Percentiles rank a stretch among this genome's conserved stretches.
Evolutionary conservation across 2,329 filamentous ascomycete genomes (phyloP).

Genomic region (Nemania serpens): DNA sequence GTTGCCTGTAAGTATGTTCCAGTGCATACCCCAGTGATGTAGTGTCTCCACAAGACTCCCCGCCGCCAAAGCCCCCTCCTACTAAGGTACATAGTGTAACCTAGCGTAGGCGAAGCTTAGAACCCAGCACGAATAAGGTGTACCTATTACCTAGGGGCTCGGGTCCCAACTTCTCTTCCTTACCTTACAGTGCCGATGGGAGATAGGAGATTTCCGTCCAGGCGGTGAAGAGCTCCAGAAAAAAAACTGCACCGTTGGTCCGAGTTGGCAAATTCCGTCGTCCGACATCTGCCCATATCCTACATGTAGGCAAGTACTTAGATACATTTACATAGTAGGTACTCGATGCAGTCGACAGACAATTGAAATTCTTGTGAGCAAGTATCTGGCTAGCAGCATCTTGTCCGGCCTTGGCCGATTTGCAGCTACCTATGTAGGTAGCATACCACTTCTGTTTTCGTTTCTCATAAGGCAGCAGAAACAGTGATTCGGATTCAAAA

Average conservation of each 20-base stretch:
- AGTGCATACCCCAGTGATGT: too few relatives aligned
- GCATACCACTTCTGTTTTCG: background rate
- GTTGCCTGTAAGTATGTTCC: too few relatives aligned
- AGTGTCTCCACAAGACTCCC: too few relatives aligned
- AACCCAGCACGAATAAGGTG: background rate
- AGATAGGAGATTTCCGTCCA: background rate
- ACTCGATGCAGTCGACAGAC: too few relatives aligned
- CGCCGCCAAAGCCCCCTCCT: too few relatives aligned
- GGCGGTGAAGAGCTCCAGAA: slow-evolving; percentile 18
- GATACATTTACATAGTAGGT: too few relatives aligned
- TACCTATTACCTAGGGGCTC: slow-evolving; percentile 1
- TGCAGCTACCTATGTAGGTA: too few relatives aligned
- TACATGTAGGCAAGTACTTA: background rate
- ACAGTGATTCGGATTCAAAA: background rate
- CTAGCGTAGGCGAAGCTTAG: too few relatives aligned
- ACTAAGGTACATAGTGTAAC: too few relatives aligned
- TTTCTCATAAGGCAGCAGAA: background rate
- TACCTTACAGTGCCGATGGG: background rate
- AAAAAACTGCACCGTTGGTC: slow-evolving; percentile 9
- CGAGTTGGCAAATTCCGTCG: background rate
- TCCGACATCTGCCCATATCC: background rate
- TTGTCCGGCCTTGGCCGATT: too few relatives aligned
- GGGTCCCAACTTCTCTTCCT: background rate
- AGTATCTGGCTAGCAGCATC: background rate
- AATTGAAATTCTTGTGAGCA: background rate